Base-by-base conservation (phyloP, 1,284 basidiomycete genomes). In the Pseudozyma hubeiensis region DNA sequence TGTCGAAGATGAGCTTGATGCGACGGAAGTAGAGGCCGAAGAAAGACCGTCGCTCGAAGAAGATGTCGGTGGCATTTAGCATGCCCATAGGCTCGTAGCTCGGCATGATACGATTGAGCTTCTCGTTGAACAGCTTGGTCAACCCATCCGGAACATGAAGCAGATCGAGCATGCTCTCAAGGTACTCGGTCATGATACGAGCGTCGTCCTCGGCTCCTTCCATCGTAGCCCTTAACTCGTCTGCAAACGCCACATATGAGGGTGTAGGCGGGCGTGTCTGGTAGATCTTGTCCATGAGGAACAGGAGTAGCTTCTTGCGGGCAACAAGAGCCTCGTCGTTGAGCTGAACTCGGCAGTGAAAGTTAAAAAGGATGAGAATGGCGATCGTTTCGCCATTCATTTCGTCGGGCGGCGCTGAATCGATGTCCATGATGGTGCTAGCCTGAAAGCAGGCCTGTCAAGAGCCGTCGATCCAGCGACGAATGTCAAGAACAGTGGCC, bases 251-350 rank as follows among this genome's bases (percentile, higher is more conserved):
- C 19, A 57, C 17, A 14, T 69, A 63, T 3, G 71, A 60, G 14
- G 14, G 16, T 7, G 64, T 43, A 0, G 57, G 64, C n/a, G 53
- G 35, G 7, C 31, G 39, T 10, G 59, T 63, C 35, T 66, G 63
- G n/a, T 74, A 74, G n/a, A 74, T 50, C 50, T 69, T 69, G 53
- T 74, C 59, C 66, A 62, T 74, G n/a, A 74, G 40, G 34, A 70
- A 70, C 5, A 75, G 39, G 9, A 75, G 53, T 41, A 75, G 49
- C 37, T 37, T 57, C 46, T 70, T 66, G 30, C 67, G 72, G 4
- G 58, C 60, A 7, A 49, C 33, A 8, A 62, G 64, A 9, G 67
- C 67, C 29, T 70, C 58, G 11, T 71, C 72, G 29, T 56, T 58
- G 33, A 71, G 72, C 46, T 64, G 59, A 10, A 75, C 46, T 9